Conservation (phyloP, 176 grass and related monocot genomes). For the Hsuehochloa calcarea region DNA sequence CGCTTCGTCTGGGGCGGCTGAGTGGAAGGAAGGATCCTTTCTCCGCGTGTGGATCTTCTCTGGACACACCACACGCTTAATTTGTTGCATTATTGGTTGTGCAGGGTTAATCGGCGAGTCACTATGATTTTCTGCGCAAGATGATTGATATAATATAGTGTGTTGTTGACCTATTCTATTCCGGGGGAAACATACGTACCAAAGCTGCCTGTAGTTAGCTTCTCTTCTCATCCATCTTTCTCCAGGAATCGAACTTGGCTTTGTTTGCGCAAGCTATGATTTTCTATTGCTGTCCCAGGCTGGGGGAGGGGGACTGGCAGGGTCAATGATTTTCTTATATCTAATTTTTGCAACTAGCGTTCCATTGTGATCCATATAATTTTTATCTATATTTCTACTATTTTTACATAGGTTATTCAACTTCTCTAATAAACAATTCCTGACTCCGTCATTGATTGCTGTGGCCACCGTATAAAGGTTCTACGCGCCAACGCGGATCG, state of each 20-base stretch:
- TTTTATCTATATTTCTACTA: no score
- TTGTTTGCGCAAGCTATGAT: not conserved
- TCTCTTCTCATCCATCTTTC: not conserved
- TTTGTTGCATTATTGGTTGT: not conserved
- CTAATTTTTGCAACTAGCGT: no score
- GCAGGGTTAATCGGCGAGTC: no score
- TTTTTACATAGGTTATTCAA: no score
- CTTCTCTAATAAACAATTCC: no score
- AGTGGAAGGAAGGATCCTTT: slow-evolving; percentile 29
- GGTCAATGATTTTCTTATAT: no score
- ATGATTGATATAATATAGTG: no score
- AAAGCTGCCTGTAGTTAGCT: not conserved
- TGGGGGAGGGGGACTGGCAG: no score
- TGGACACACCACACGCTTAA: not conserved
- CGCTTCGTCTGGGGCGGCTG: not conserved
- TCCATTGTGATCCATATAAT: no score
- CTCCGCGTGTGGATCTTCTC: slow-evolving; percentile 18
- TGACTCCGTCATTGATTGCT: not conserved
- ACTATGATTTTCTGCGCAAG: no score
- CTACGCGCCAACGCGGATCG: slow-evolving; percentile 23
- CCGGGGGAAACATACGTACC: not conserved
- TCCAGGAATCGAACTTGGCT: not conserved
- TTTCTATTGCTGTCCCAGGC: no score
- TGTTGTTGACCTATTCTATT: not conserved
- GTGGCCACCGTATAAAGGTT: slow-evolving; percentile 13